Conservation (phyloP, 176 grass and related monocot genomes). For the Avena sativa region DNA sequence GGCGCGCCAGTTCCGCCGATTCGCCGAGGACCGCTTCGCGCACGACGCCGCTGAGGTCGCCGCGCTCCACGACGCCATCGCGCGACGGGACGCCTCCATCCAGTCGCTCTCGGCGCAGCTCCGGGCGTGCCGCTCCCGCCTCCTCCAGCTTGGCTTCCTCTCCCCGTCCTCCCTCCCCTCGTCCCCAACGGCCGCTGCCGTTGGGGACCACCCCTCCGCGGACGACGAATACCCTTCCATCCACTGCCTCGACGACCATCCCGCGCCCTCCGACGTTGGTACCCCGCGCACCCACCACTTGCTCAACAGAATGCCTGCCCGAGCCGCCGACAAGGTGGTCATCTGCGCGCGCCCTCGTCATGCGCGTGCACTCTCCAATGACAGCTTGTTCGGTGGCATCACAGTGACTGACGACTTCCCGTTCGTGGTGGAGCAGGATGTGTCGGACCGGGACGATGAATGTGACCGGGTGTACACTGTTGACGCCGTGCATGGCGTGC, state of each 20-base stretch:
- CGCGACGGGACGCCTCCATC: constrained; percentile 38
- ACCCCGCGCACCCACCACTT: constrained; percentile 52
- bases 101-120: constrained; percentile 44
- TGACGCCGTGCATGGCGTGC: constrained; percentile 63
- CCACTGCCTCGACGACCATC: constrained; percentile 10
- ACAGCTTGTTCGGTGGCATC: constrained; percentile 5
- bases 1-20: constrained; percentile 68
- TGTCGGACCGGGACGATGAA: constrained; percentile 31
- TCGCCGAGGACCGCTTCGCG: constrained; percentile 76
- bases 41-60: constrained; percentile 53
- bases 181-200: not conserved
- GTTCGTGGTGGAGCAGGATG: constrained; percentile 10
- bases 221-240: constrained; percentile 21
- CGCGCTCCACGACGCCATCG: constrained; percentile 54
- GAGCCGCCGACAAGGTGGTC: not conserved
- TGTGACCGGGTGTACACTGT: constrained; percentile 66
- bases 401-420: constrained; percentile 45
- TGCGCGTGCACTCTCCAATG: constrained; percentile 26
- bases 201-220: not conserved
- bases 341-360: constrained; percentile 32
- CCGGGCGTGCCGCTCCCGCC: constrained; percentile 41
- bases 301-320: constrained; percentile 47
- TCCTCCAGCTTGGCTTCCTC: constrained; percentile 52
- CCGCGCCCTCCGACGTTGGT: constrained; percentile 26
- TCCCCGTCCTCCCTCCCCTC: constrained; percentile 15